A percentile compares a stretch with the other conserved stretches of the same genome.
Evolutionary conservation across 1,284 basidiomycete species (phyloP).

Genomic region (Ustilago hordei): DNA sequence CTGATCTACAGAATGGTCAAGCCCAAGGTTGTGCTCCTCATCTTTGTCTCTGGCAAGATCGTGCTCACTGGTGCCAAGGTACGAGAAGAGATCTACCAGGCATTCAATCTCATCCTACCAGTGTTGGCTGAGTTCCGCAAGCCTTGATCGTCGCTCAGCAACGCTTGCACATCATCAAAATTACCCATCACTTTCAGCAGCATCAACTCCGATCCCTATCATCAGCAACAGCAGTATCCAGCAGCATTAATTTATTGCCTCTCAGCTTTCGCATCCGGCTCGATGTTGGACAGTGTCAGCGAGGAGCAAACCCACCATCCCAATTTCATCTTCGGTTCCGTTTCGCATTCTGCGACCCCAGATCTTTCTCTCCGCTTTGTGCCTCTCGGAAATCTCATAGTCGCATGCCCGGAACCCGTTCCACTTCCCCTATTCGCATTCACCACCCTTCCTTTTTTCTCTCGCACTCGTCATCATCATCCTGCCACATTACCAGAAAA

Average conservation of each 20-base stretch:
- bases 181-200: conserved; percentile 38
- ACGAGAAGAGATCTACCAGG: conserved; percentile 98
- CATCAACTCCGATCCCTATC: conserved; percentile 19
- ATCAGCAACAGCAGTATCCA: conserved; percentile 43
- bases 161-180: conserved; percentile 21
- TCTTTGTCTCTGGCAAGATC: conserved; percentile 99
- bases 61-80: conserved; percentile 99
- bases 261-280: conserved; percentile 13
- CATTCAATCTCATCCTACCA: conserved; percentile 96
- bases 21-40: conserved; percentile 97
- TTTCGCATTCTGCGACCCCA: conserved; percentile 5
- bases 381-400: conserved; percentile 15
- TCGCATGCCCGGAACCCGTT: conserved; percentile 11
- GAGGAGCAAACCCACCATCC: neutral
- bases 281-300: conserved; percentile 16
- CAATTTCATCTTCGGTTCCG: neutral
- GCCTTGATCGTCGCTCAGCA: conserved; percentile 42
- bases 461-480: conserved; percentile 20
- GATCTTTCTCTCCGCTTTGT: conserved; percentile 1
- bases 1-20: conserved; percentile 99
- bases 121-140: conserved; percentile 71
- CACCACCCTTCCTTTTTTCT: neutral
- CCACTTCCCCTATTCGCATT: neutral
- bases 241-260: conserved; percentile 33
- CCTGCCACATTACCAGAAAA: conserved; percentile 38